These are phyloP conservation scores for Stromatinia cepivora DNA, from an alignment of 2,329 filamentous ascomycete genomes.

Conservation along the genomic window DNA sequence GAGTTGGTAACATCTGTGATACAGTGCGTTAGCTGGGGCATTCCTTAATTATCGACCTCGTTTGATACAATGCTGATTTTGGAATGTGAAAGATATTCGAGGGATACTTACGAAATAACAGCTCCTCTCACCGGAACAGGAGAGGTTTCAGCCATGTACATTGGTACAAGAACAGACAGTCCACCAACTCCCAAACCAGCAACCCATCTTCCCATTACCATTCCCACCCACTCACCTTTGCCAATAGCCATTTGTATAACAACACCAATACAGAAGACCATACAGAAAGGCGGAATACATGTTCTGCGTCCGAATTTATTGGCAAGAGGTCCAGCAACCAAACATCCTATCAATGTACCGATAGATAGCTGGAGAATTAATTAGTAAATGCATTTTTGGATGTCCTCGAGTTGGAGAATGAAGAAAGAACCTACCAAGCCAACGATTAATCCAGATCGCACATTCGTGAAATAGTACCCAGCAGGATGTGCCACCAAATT, in stretches of 20 bases:
- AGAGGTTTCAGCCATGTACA: slow-evolving; percentile 66
- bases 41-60: neutral
- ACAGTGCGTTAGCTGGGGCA: slow-evolving; percentile 27
- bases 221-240: slow-evolving; percentile 60
- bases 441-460: slow-evolving; percentile 63
- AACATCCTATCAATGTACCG: slow-evolving; percentile 76
- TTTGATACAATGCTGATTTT: neutral
- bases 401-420: neutral
- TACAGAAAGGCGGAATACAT: slow-evolving; percentile 55
- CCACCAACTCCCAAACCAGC: slow-evolving; percentile 68
- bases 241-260: slow-evolving; percentile 63
- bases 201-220: slow-evolving; percentile 61
- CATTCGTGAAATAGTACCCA: slow-evolving; percentile 53
- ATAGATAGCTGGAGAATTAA: slow-evolving; percentile 56
- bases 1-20: slow-evolving; percentile 62
- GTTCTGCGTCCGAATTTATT: slow-evolving; percentile 62
- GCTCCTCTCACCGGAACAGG: slow-evolving; percentile 63
- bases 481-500: slow-evolving; percentile 32
- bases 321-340: slow-evolving; percentile 72
- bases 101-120: slow-evolving; percentile 52
- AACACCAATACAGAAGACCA: slow-evolving; percentile 64
- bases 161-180: slow-evolving; percentile 64
- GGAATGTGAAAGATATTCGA: neutral
- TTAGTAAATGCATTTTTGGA: neutral
- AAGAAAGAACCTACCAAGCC: slow-evolving; percentile 45